Evolutionary conservation across 768 basidiomycete species (phyloP).

Genomic region (Hemileccinum impolitum): DNA sequence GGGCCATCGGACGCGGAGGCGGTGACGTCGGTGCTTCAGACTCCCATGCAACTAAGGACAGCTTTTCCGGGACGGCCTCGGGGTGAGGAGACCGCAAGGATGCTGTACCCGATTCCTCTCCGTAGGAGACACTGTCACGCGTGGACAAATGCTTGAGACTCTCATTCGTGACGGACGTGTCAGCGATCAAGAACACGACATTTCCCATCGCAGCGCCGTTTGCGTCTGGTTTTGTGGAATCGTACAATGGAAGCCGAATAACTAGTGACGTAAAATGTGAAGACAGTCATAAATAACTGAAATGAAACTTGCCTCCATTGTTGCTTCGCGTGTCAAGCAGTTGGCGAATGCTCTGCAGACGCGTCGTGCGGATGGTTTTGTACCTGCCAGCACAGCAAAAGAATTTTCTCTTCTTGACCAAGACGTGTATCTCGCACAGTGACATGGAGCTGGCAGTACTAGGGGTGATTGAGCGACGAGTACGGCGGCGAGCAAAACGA

Average conservation of each 20-base stretch:
- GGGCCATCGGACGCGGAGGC: slow-evolving; percentile 18
- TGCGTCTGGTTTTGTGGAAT: slow-evolving; percentile 29
- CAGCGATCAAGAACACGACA: slow-evolving; percentile 25
- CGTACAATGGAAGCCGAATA: slow-evolving; percentile 32
- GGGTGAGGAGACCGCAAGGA: slow-evolving; percentile 15
- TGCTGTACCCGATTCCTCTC: slow-evolving; percentile 8
- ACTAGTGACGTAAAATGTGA: slow-evolving; percentile 31
- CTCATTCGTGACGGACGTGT: slow-evolving; percentile 14
- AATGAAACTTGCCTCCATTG: slow-evolving; percentile 30
- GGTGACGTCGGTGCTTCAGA: slow-evolving; percentile 19
- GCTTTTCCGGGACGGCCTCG: slow-evolving; percentile 23
- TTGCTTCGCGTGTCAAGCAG: slow-evolving; percentile 26
- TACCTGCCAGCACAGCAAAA: slow-evolving; percentile 26
- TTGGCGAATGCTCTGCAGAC: slow-evolving; percentile 20
- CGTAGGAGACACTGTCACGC: slow-evolving; percentile 20
- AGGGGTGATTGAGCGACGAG: slow-evolving; percentile 10
- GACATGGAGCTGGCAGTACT: slow-evolving; percentile 21
- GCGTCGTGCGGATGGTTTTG: slow-evolving; percentile 30
- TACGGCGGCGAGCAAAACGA: neutral
- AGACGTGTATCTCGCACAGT: slow-evolving; percentile 26
- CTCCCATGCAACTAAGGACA: slow-evolving; percentile 14
- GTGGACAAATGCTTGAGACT: slow-evolving; percentile 11
- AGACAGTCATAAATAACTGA: slow-evolving; percentile 26
- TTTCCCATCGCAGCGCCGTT: slow-evolving; percentile 26
- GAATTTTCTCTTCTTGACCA: slow-evolving; percentile 27